Evolutionary conservation across 495 filamentous ascomycete genomes (phyloP).

Genomic region (Penicillium paradoxum): DNA sequence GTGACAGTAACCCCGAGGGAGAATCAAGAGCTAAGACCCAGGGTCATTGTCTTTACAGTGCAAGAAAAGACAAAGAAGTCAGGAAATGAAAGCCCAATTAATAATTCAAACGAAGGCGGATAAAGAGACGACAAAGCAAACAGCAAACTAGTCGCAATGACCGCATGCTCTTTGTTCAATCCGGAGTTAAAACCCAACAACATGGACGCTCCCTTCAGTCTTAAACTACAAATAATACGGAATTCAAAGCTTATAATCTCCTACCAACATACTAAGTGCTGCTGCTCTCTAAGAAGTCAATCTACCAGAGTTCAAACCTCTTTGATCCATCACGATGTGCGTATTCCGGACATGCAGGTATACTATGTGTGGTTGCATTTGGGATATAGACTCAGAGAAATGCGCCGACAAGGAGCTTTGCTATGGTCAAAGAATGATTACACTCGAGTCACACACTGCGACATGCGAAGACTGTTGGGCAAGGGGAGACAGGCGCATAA

Average conservation of each 20-base stretch:
- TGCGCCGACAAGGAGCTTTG: constrained; percentile 6
- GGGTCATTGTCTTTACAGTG: background rate
- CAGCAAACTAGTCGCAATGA: too few species aligned
- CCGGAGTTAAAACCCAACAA: background rate
- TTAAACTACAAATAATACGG: too few species aligned
- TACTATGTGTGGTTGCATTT: constrained; percentile 24
- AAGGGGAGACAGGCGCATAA: constrained; percentile 10
- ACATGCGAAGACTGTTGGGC: constrained; percentile 18
- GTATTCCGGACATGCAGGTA: constrained; percentile 12
- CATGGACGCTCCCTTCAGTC: background rate
- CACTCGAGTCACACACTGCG: constrained; percentile 4
- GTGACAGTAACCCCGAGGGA: too few species aligned
- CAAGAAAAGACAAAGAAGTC: background rate
- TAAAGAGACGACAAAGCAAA: background rate
- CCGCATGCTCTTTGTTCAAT: background rate
- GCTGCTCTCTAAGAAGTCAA: background rate
- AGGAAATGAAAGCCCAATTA: background rate
- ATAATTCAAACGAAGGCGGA: background rate
- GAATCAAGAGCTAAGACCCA: background rate
- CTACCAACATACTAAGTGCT: background rate
- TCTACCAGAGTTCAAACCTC: background rate
- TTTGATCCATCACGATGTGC: constrained; percentile 13
- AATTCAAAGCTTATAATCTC: too few species aligned
- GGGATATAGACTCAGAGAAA: background rate
- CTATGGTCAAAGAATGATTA: constrained; percentile 3